Evolutionary conservation across 805 yeast genomes (phyloP).

Genomic region (Wickerhamomyces subpelliculosus): DNA sequence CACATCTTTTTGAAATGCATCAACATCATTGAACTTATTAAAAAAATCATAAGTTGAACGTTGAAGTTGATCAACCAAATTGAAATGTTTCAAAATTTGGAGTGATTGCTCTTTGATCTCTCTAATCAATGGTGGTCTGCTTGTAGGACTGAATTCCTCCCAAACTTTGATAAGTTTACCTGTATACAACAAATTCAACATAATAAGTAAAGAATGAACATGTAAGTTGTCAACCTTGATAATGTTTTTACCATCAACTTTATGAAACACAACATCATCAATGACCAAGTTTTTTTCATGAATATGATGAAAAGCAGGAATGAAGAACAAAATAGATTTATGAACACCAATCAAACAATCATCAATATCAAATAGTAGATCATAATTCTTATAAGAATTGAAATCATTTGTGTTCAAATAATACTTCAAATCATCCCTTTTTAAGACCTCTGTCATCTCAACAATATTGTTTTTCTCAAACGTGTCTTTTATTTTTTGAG

Average conservation of each 20-base stretch:
- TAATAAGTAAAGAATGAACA: conserved; percentile 27
- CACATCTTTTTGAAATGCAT: conserved; percentile 29
- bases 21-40: conserved; percentile 4
- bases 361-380: conserved; percentile 26
- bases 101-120: conserved; percentile 6
- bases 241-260: conserved; percentile 10
- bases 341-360: conserved; percentile 30
- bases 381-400: conserved; percentile 25
- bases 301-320: conserved; percentile 1
- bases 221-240: conserved; percentile 13
- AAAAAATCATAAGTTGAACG: conserved; percentile 3
- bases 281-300: conserved; percentile 1
- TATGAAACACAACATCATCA: conserved; percentile 11
- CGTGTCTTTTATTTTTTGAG: conserved; percentile 11
- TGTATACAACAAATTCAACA: conserved; percentile 45
- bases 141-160: conserved; percentile 28
- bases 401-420: conserved; percentile 8
- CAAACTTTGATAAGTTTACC: conserved; percentile 39
- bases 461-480: conserved; percentile 1
- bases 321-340: conserved; percentile 25
- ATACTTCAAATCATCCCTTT: conserved; percentile 4
- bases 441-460: conserved; percentile 3
- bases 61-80: conserved; percentile 10
- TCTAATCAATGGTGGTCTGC: not conserved
- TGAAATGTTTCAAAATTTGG: conserved; percentile 6